Base-by-base conservation (phyloP, 257 asterid species). In the Jacaranda mimosifolia region DNA sequence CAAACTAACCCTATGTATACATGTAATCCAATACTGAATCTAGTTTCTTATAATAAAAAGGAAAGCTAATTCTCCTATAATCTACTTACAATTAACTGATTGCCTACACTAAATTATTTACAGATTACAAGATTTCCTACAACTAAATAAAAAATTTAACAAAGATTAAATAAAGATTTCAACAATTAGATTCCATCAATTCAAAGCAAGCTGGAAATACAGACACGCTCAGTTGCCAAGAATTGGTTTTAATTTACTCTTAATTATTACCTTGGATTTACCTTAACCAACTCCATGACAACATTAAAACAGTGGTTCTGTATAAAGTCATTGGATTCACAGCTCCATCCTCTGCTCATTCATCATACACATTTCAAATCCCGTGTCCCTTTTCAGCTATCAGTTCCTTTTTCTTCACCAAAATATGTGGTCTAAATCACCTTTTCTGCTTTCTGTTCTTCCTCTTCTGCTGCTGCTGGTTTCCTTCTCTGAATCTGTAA, bases 401-500 rank as follows among this genome's bases (percentile, higher is more conserved):
- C 17, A 1, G 18, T 53, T 40, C 21, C 13, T 19, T 45, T 4
- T 26, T 7, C 11, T 21, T 8, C n/a, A 13, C 21, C 14, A 15
- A 68, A 59, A 39, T 4, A 70, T 62, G 71, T 62, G 55, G 66
- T 38, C 55, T 42, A 1, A 5, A 5, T 42, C 7, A 63, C 46
- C 12, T 56, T 57, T 72, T 7, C 4, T 63, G 57, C 19, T 40
- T 14, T 36, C 18, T 5, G 5, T 21, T 36, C 56, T 81, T 40
- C 17, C 7, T 36, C 13, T 72, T 42, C 48, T 38, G 57, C 36
- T 38, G 57, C 36, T 48, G 51, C 0, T 59, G 9, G 14, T 68
- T 64, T 11, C 71, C 46, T 19, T 36, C 13, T 69, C 43, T 6
- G 79, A 72, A 14, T 62, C 85, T 13, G 21, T 10, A 35, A 60